These are phyloP conservation scores for Xerocomellus intermedius DNA, from an alignment of 768 basidiomycete species.

Conservation along the genomic window DNA sequence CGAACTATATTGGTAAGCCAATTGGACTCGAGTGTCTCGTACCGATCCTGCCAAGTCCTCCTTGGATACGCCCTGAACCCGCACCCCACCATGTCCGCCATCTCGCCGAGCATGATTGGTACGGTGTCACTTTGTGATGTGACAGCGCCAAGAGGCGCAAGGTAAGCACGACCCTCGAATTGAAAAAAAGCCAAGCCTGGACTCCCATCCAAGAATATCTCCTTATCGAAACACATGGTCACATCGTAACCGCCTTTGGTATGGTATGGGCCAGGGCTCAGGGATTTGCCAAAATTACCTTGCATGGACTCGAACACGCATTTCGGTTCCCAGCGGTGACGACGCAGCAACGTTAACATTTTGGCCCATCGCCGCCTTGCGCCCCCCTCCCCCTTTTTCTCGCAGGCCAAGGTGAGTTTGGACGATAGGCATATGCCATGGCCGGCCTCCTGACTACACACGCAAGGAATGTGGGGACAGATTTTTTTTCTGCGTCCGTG, in stretches of 20 bases:
- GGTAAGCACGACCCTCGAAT: constrained; percentile 2
- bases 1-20: not conserved
- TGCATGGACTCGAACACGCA: not conserved
- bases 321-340: constrained; percentile 1
- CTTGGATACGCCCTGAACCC: not conserved
- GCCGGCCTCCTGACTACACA: constrained; percentile 1
- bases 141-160: no score
- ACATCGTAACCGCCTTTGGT: constrained; percentile 17
- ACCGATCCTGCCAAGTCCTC: not conserved
- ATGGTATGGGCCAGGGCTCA: constrained; percentile 1
- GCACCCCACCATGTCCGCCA: not conserved
- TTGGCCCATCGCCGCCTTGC: not conserved
- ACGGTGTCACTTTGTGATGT: no score
- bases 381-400: not conserved
- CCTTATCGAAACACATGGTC: constrained; percentile 18
- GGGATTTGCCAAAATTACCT: constrained; percentile 15
- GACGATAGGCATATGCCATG: not conserved
- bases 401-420: no score
- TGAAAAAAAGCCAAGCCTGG: not conserved
- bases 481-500: not conserved
- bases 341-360: not conserved
- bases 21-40: not conserved
- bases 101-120: not conserved
- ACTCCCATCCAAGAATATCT: constrained; percentile 20
- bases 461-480: not conserved